Conservation (phyloP, 2,329 filamentous ascomycete genomes). For the Nannizziopsis barbatae region DNA sequence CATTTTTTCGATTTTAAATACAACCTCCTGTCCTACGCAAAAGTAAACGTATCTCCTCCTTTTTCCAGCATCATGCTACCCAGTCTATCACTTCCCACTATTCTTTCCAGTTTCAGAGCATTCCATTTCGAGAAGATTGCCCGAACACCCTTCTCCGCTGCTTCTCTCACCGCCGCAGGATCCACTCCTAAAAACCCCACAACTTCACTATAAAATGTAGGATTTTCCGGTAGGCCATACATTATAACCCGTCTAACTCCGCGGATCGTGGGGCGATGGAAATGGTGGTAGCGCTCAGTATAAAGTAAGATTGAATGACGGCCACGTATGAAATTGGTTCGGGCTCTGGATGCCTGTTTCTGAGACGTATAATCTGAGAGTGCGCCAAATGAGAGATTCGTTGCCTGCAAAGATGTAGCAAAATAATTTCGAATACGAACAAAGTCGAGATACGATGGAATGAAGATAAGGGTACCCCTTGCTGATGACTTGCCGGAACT, state of each 20-base stretch:
- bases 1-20: no score
- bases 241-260: constrained; percentile 78
- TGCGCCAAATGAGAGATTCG: constrained; percentile 59
- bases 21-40: no score
- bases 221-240: constrained; percentile 85
- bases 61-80: constrained; percentile 73
- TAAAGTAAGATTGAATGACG: constrained; percentile 77
- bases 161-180: constrained; percentile 42
- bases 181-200: constrained; percentile 33
- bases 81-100: constrained; percentile 72
- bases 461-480: constrained; percentile 70
- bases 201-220: constrained; percentile 40
- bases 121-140: constrained; percentile 80
- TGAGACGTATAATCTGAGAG: constrained; percentile 80
- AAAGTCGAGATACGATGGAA: constrained; percentile 91
- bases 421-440: constrained; percentile 89
- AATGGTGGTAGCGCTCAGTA: constrained; percentile 93
- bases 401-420: constrained; percentile 51
- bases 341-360: constrained; percentile 67
- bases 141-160: constrained; percentile 46
- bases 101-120: constrained; percentile 71
- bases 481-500: constrained; percentile 41
- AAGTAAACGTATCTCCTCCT: constrained; percentile 84
- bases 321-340: constrained; percentile 76
- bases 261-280: constrained; percentile 70